Percentiles rank a stretch among this genome's conserved stretches.
Evolutionary conservation across 192 early-diverging fungal species (phyloP).

Genomic region (Paraglomus occultum): DNA sequence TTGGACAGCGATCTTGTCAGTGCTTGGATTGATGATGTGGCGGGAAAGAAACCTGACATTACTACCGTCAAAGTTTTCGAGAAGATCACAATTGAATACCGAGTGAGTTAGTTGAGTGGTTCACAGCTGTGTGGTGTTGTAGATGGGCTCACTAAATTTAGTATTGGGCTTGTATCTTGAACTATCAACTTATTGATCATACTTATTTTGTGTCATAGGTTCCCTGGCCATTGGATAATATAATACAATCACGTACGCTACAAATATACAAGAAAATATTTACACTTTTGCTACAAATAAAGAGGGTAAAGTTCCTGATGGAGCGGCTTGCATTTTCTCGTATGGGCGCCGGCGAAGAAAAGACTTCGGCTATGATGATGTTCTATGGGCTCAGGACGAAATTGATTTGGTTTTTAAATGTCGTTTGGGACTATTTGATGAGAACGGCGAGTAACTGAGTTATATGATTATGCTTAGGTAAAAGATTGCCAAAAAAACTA

Average conservation of each 20-base stretch:
- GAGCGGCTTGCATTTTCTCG: constrained; percentile 36
- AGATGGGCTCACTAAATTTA: too few relatives aligned
- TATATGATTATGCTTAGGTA: too few relatives aligned
- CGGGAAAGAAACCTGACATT: constrained; percentile 21
- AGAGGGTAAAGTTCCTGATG: constrained; percentile 39
- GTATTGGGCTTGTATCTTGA: too few relatives aligned
- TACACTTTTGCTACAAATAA: constrained; percentile 36
- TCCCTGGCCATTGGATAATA: constrained; percentile 41
- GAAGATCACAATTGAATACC: constrained; percentile 27
- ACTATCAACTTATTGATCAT: background rate
- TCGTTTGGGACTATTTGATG: constrained; percentile 41
- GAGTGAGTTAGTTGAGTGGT: background rate
- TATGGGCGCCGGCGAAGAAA: background rate
- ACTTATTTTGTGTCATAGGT: constrained; percentile 19
- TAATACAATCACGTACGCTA: constrained; percentile 27
- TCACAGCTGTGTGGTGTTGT: background rate
- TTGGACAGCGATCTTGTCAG: constrained; percentile 29
- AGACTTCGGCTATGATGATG: constrained; percentile 20
- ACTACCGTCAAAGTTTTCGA: constrained; percentile 29
- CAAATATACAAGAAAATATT: constrained; percentile 33
- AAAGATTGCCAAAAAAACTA: background rate
- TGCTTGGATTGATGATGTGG: constrained; percentile 27
- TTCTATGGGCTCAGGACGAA: constrained; percentile 41
- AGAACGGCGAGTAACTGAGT: constrained; percentile 33
- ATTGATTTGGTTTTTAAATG: constrained; percentile 44